Evolutionary conservation across 139 green algal species (phyloP).

Genomic region (Chlorella ohadii): DNA sequence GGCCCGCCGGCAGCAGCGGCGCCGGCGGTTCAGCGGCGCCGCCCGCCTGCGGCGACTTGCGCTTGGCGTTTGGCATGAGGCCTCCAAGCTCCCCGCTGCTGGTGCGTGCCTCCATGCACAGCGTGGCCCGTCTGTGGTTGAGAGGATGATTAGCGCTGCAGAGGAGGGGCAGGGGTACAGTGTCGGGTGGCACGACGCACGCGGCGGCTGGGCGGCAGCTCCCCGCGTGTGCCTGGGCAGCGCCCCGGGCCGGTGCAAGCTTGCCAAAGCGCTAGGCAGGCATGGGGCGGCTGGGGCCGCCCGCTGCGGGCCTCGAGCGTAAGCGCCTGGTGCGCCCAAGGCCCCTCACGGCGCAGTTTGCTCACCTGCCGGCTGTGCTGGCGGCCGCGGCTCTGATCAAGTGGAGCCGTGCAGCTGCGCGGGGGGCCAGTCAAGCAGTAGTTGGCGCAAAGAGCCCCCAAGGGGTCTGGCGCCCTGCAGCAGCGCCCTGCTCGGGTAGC

Average conservation of each 20-base stretch:
- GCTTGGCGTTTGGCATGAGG: background rate
- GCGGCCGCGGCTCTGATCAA: too few species aligned
- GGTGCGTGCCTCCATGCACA: background rate
- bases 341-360: too few species aligned
- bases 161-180: background rate
- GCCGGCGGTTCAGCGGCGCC: background rate
- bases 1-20: background rate
- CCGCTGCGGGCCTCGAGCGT: too few species aligned
- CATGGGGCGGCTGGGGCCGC: too few species aligned
- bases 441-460: background rate
- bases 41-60: background rate
- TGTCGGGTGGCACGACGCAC: too few species aligned
- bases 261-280: too few species aligned
- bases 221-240: too few species aligned
- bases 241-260: too few species aligned
- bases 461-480: background rate
- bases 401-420: background rate
- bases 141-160: background rate
- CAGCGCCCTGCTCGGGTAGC: background rate
- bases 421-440: background rate
- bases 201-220: too few species aligned
- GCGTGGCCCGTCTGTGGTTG: too few species aligned
- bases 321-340: too few species aligned
- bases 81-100: conserved; percentile 5
- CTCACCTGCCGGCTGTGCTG: too few species aligned